phyloP scores from a whole-genome alignment of 2,329 filamentous ascomycete species.

The Gyromitra esculenta region DNA sequence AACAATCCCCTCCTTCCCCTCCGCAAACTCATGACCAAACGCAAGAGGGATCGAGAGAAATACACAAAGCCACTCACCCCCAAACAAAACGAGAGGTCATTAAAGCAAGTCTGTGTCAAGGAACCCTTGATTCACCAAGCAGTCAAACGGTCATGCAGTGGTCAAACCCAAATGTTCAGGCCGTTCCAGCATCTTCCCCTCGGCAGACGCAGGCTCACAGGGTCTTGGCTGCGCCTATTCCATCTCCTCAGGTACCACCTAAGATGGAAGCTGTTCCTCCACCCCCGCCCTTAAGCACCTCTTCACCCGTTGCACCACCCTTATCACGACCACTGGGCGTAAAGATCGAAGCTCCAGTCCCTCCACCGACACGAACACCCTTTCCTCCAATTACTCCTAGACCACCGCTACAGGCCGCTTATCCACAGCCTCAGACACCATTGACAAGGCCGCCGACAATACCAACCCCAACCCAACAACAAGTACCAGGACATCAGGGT shows the following conservation, averaged over 20 bases:
- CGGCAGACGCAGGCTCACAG: constrained; percentile 35
- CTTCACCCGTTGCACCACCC: constrained; percentile 43
- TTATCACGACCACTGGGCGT: constrained; percentile 35
- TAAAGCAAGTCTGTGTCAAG: constrained; percentile 30
- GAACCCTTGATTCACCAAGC: constrained; percentile 6
- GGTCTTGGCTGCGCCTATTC: constrained; percentile 44
- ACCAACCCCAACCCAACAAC: constrained; percentile 21
- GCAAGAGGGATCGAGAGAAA: constrained; percentile 30
- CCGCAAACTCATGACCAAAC: constrained; percentile 19
- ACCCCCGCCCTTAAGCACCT: constrained; percentile 37
- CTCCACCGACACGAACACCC: constrained; percentile 43
- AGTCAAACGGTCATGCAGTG: constrained; percentile 9
- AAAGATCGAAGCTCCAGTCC: constrained; percentile 50
- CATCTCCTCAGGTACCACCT: constrained; percentile 41
- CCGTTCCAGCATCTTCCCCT: constrained; percentile 17
- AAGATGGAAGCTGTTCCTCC: constrained; percentile 51
- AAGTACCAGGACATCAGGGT: constrained; percentile 34
- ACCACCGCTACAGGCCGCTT: constrained; percentile 30
- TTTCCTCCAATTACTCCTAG: constrained; percentile 48
- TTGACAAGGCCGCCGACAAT: constrained; percentile 18
- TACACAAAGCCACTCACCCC: constrained; percentile 22
- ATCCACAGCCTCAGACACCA: constrained; percentile 24
- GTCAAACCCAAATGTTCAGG: constrained; percentile 8
- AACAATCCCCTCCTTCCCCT: constrained; percentile 20
- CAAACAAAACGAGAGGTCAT: constrained; percentile 43